Evolutionary conservation across 352 stramenopile species (phyloP).

Genomic region (Pythium rishiriense): DNA sequence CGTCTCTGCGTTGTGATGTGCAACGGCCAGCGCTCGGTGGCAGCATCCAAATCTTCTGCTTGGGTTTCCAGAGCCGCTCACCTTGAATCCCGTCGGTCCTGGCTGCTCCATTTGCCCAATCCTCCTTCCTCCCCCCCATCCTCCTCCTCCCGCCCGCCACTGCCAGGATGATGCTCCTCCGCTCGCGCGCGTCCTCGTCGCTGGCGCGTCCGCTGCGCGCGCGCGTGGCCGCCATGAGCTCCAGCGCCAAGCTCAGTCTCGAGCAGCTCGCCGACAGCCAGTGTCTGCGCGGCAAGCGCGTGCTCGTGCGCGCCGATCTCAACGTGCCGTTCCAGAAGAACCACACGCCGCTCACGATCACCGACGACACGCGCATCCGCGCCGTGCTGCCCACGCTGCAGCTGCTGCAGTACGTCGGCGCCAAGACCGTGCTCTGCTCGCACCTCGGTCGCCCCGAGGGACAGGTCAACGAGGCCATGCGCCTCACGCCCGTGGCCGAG

Average conservation of each 20-base stretch:
- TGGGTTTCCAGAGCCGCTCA: slow-evolving; percentile 18
- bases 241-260: slow-evolving; percentile 64
- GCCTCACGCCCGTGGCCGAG: slow-evolving; percentile 91
- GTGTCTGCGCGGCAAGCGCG: slow-evolving; percentile 93
- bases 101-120: not conserved
- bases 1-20: not conserved
- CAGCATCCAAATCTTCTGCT: slow-evolving; percentile 26
- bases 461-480: slow-evolving; percentile 69
- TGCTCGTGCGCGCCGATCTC: slow-evolving; percentile 98
- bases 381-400: slow-evolving; percentile 93
- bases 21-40: slow-evolving; percentile 6
- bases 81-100: not conserved
- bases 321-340: slow-evolving; percentile 98
- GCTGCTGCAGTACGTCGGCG: slow-evolving; percentile 92
- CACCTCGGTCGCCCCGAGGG: slow-evolving; percentile 98
- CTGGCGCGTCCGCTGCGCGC: not conserved
- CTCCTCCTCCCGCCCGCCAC: not conserved
- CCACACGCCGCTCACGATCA: slow-evolving; percentile 91
- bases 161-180: slow-evolving; percentile 20
- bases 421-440: slow-evolving; percentile 94
- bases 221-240: slow-evolving; percentile 36
- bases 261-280: slow-evolving; percentile 60
- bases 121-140: not conserved
- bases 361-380: slow-evolving; percentile 96
- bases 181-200: slow-evolving; percentile 17